Evolutionary conservation across 805 yeast species (phyloP).

Genomic region (Cyberlindnera veronae): DNA sequence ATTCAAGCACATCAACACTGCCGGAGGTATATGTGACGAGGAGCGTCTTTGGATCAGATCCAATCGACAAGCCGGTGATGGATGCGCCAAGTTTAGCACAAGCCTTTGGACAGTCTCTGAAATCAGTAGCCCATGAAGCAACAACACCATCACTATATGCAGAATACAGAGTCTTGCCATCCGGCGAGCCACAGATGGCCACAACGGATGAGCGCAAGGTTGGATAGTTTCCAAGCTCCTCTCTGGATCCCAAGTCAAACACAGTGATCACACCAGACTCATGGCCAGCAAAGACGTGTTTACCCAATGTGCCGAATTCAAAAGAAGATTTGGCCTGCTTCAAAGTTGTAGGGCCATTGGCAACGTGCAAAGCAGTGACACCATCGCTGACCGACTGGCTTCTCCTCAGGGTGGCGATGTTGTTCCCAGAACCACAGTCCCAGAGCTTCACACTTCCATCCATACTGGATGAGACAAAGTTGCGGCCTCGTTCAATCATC

Average conservation of each 20-base stretch:
- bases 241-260: slow-evolving; percentile 35
- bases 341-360: not conserved
- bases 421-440: slow-evolving; percentile 62
- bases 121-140: slow-evolving; percentile 44
- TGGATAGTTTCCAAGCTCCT: slow-evolving; percentile 25
- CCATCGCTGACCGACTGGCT: slow-evolving; percentile 35
- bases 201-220: slow-evolving; percentile 24
- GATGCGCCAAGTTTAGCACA: slow-evolving; percentile 4
- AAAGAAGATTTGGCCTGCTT: slow-evolving; percentile 30
- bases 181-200: not conserved
- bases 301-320: slow-evolving; percentile 50
- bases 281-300: slow-evolving; percentile 41
- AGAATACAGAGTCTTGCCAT: not conserved
- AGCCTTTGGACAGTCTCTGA: slow-evolving; percentile 21
- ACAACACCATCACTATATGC: slow-evolving; percentile 27
- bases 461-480: slow-evolving; percentile 50
- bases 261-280: slow-evolving; percentile 35
- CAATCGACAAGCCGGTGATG: slow-evolving; percentile 14
- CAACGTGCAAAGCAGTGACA: slow-evolving; percentile 27
- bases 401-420: slow-evolving; percentile 40
- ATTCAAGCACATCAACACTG: not conserved
- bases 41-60: not conserved
- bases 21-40: slow-evolving; percentile 11
- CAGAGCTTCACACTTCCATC: slow-evolving; percentile 61
- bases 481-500: slow-evolving; percentile 63